Percentiles rank a stretch among this genome's conserved stretches.
These are phyloP conservation scores for Naganishia cerealis DNA, from an alignment of 1,284 basidiomycete species.

Conservation along the genomic window DNA sequence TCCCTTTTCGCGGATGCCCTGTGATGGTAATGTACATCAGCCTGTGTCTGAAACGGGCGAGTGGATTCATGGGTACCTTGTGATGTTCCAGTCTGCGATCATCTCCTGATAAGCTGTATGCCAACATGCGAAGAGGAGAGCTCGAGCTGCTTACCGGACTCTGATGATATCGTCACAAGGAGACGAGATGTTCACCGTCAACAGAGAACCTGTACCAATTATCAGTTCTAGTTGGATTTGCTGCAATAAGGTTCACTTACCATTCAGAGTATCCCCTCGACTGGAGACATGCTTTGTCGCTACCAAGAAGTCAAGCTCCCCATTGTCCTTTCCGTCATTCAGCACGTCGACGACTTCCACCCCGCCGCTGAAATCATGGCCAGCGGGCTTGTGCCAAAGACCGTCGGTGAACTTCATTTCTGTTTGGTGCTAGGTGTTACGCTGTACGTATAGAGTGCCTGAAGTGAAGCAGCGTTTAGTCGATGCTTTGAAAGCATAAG, in stretches of 20 bases:
- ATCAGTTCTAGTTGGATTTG: slow-evolving; percentile 28
- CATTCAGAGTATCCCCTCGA: slow-evolving; percentile 68
- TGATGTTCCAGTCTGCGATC: slow-evolving; percentile 41
- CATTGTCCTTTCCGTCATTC: slow-evolving; percentile 52
- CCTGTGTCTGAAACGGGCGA: not conserved
- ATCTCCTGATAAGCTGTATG: not conserved
- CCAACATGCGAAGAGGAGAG: not conserved
- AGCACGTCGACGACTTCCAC: slow-evolving; percentile 58
- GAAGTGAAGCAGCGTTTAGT: not conserved
- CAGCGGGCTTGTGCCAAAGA: slow-evolving; percentile 53
- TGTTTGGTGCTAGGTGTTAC: not conserved
- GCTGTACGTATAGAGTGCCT: not conserved
- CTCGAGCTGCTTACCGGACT: slow-evolving; percentile 33
- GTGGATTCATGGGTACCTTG: slow-evolving; percentile 1
- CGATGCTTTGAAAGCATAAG: not conserved
- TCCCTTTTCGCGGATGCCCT: slow-evolving; percentile 52
- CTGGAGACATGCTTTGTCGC: slow-evolving; percentile 66
- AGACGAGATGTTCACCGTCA: slow-evolving; percentile 64
- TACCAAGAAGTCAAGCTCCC: slow-evolving; percentile 63
- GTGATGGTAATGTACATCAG: slow-evolving; percentile 4
- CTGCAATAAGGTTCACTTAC: slow-evolving; percentile 48
- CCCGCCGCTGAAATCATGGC: slow-evolving; percentile 59
- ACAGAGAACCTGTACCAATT: slow-evolving; percentile 56
- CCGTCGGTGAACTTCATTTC: slow-evolving; percentile 59
- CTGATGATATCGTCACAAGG: slow-evolving; percentile 66